phyloP scores from a whole-genome alignment of 768 basidiomycete species.

The Lentinula sp. region DNA sequence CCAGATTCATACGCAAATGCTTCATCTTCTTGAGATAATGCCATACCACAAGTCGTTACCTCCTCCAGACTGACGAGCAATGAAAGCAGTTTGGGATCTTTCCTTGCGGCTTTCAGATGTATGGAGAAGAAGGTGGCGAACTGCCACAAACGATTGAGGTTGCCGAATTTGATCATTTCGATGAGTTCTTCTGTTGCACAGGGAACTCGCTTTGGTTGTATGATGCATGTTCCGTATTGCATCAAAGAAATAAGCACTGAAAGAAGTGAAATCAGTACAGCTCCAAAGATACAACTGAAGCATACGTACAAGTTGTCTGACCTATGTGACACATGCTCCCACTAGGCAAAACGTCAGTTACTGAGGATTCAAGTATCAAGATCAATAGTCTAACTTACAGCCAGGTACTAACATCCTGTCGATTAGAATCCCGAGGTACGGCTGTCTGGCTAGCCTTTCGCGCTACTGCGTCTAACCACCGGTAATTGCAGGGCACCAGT shows the following conservation, averaged over 20 bases:
- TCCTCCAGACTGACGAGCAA: conserved; percentile 54
- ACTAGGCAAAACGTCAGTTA: conserved; percentile 36
- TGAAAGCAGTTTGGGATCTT: conserved; percentile 54
- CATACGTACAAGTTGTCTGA: conserved; percentile 63
- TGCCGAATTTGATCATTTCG: conserved; percentile 63
- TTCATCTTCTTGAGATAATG: conserved; percentile 63
- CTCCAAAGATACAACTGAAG: conserved; percentile 16
- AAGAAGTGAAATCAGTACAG: conserved; percentile 11
- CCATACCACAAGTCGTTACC: conserved; percentile 59
- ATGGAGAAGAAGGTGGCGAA: conserved; percentile 64
- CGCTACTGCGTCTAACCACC: conserved; percentile 55
- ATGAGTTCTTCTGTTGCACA: conserved; percentile 66
- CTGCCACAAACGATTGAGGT: conserved; percentile 70
- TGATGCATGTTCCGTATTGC: conserved; percentile 66
- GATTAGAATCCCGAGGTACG: conserved; percentile 37
- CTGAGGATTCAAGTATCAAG: conserved; percentile 18
- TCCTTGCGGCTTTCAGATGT: conserved; percentile 56
- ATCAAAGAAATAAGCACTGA: conserved; percentile 67
- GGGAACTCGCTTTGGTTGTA: conserved; percentile 61
- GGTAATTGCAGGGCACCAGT: conserved; percentile 64
- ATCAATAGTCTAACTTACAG: conserved; percentile 44
- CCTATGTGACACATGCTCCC: conserved; percentile 83
- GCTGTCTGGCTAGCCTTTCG: conserved; percentile 51
- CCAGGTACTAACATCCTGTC: conserved; percentile 66
- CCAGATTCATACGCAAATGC: conserved; percentile 62